Evolutionary conservation across 2,329 filamentous ascomycete species (phyloP).

Genomic region (Drechslerella coelobrocha): DNA sequence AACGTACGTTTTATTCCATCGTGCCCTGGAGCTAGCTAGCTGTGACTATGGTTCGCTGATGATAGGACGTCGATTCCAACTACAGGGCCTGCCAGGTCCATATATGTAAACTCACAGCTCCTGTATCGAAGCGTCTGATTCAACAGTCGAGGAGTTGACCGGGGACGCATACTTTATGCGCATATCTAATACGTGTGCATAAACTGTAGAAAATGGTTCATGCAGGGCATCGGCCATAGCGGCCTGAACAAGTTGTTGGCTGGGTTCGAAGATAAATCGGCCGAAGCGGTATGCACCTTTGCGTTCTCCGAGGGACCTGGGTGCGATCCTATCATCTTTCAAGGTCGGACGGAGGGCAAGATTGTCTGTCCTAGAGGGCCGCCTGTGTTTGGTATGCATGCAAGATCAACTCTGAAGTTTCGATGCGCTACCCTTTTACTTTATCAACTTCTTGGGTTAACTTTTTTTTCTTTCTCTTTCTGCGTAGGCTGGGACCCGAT

Average conservation of each 20-base stretch:
- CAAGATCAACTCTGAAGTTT: too few species aligned
- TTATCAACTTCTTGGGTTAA: too few species aligned
- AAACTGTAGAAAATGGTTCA: conserved; percentile 82
- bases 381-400: conserved; percentile 16
- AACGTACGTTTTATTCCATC: conserved; percentile 58
- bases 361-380: conserved; percentile 61
- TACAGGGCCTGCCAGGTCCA: conserved; percentile 79
- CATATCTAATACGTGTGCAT: not conserved
- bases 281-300: conserved; percentile 94
- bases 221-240: conserved; percentile 78
- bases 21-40: not conserved
- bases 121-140: too few species aligned
- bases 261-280: conserved; percentile 87
- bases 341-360: conserved; percentile 74
- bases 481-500: conserved; percentile 89
- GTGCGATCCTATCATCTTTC: conserved; percentile 83
- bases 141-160: too few species aligned
- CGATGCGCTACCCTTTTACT: too few species aligned
- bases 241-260: conserved; percentile 89
- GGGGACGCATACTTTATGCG: too few species aligned
- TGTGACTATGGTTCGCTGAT: not conserved
- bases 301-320: conserved; percentile 87
- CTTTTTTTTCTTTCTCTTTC: too few species aligned
- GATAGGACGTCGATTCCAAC: not conserved
- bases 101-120: conserved; percentile 76